A percentile compares a stretch with the other conserved stretches of the same genome.
These are phyloP conservation scores for Rhizoclosmatium sp. DNA, from an alignment of 192 early-diverging fungal species.

Conservation along the genomic window DNA sequence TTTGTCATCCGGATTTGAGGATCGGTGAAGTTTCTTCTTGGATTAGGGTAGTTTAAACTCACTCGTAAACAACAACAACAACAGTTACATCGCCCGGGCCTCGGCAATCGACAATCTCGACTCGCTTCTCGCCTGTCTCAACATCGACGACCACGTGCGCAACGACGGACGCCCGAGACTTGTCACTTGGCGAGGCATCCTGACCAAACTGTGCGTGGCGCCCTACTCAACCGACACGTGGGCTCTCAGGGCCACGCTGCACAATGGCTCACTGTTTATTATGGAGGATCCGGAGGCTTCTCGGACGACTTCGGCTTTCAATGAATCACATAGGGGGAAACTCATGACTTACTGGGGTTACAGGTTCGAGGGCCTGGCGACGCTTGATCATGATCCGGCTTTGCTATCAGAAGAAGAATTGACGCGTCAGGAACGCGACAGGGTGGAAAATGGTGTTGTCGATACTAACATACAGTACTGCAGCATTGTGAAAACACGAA, in stretches of 20 bases:
- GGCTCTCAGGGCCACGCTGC: slow-evolving; percentile 80
- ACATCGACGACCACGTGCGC: slow-evolving; percentile 35
- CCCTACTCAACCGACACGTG: slow-evolving; percentile 86
- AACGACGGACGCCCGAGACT: slow-evolving; percentile 14
- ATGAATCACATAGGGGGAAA: slow-evolving; percentile 60
- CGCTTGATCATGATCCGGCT: slow-evolving; percentile 64
- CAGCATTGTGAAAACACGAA: slow-evolving; percentile 78
- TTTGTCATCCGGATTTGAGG: slow-evolving; percentile 13
- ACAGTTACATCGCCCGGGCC: slow-evolving; percentile 71
- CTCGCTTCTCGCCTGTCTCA: slow-evolving; percentile 64
- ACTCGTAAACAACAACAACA: slow-evolving; percentile 51
- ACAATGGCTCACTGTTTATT: slow-evolving; percentile 79
- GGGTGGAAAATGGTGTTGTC: slow-evolving; percentile 49
- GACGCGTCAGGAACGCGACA: neutral
- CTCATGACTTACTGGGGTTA: slow-evolving; percentile 90
- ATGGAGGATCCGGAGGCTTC: slow-evolving; percentile 67
- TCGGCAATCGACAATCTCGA: slow-evolving; percentile 79
- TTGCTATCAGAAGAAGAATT: slow-evolving; percentile 56
- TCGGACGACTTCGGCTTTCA: slow-evolving; percentile 43
- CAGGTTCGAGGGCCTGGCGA: slow-evolving; percentile 84
- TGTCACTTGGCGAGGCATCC: slow-evolving; percentile 76
- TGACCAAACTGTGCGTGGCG: slow-evolving; percentile 85
- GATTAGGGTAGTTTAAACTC: neutral
- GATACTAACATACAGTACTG: slow-evolving; percentile 92
- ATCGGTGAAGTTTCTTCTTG: neutral